phyloP scores from a whole-genome alignment of 495 filamentous ascomycete genomes.

The Daldinia vernicosa region DNA sequence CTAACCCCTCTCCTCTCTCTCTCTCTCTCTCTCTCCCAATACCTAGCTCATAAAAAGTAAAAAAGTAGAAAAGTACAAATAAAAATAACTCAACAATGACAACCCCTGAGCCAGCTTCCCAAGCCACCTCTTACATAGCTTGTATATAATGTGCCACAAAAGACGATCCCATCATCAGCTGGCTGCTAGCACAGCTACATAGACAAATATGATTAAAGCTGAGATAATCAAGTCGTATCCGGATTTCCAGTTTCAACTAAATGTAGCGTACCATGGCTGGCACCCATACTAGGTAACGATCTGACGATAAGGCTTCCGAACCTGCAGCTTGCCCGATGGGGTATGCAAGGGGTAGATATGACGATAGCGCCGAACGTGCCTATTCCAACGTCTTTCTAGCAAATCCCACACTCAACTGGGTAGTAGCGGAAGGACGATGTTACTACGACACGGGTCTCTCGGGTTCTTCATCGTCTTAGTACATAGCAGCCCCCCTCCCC shows the following conservation, averaged over 20 bases:
- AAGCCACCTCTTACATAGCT: not conserved
- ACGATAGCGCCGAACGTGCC: slow-evolving; percentile 25
- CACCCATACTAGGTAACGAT: slow-evolving; percentile 27
- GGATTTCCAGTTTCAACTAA: slow-evolving; percentile 37
- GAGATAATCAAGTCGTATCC: slow-evolving; percentile 30
- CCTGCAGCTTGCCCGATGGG: slow-evolving; percentile 36
- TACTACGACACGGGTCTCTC: slow-evolving; percentile 20
- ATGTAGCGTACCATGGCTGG: slow-evolving; percentile 23
- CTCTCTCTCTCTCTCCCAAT: not conserved
- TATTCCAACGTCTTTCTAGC: slow-evolving; percentile 28
- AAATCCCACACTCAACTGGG: slow-evolving; percentile 29
- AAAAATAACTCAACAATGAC: not conserved
- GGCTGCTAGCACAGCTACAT: not conserved
- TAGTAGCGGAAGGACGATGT: slow-evolving; percentile 34
- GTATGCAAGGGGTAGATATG: slow-evolving; percentile 30
- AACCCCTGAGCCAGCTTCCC: not conserved
- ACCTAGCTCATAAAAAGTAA: not conserved
- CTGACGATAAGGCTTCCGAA: slow-evolving; percentile 36
- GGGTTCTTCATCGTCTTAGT: slow-evolving; percentile 11
- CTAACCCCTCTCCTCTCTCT: not conserved
- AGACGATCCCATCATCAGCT: not conserved
- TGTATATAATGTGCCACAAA: slow-evolving; percentile 9
- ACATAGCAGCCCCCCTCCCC: not conserved
- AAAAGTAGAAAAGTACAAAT: not conserved
- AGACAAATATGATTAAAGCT: slow-evolving; percentile 23